Conservation (phyloP, 106 monocot genomes). For the Acanthochlamys bracteata region DNA sequence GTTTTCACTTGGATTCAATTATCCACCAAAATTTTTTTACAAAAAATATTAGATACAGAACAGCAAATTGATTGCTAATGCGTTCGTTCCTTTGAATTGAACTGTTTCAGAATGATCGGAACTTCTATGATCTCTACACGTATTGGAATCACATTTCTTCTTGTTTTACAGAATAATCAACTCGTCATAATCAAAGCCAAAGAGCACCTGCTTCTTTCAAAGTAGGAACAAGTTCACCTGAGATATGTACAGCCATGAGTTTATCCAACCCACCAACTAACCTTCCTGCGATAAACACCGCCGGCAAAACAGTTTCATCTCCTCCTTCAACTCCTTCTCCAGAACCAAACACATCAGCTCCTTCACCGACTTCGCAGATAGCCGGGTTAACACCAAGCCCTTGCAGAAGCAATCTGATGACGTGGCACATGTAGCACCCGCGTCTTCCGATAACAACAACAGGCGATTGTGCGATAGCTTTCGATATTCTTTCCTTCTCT, state of each 20-base stretch:
- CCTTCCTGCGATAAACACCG: conserved; percentile 63
- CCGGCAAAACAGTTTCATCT: conserved; percentile 23
- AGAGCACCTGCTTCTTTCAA: conserved; percentile 76
- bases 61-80: too few species aligned
- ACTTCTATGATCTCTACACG: too few species aligned
- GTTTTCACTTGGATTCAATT: too few species aligned
- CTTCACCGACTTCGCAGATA: conserved; percentile 44
- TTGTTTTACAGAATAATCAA: too few species aligned
- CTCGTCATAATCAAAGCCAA: conserved; percentile 40
- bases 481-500: conserved; percentile 5
- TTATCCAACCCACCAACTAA: conserved; percentile 57
- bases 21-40: too few species aligned
- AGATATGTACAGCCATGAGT: conserved; percentile 73
- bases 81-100: too few species aligned
- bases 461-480: conserved; percentile 41
- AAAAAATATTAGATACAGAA: too few species aligned
- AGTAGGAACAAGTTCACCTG: conserved; percentile 70
- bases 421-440: conserved; percentile 78
- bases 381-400: conserved; percentile 69
- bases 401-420: conserved; percentile 48
- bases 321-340: neutral
- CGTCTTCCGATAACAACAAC: conserved; percentile 63
- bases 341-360: conserved; percentile 12
- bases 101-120: too few species aligned
- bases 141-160: too few species aligned